Evolutionary conservation across 495 filamentous ascomycete species (phyloP), one percentile per base, ranked within the genome.

Genomic region (Neurospora tetrasperma): DNA sequence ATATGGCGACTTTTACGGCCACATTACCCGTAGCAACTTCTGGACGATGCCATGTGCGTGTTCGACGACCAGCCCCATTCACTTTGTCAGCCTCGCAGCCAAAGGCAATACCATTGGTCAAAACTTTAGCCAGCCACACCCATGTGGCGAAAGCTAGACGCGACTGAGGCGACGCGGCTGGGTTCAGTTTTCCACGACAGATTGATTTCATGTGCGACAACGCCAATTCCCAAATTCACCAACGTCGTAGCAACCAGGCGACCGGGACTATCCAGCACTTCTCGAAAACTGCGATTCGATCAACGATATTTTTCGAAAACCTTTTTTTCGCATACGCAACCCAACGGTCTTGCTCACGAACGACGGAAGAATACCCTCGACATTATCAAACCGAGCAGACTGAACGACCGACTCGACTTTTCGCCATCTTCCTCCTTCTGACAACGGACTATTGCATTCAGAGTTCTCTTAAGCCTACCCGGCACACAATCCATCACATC

Each of bases 41-140:
- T 68, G 40, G 75, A 74, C 71, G 68, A 72, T 77, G 73, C 72
- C 11, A 27, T 59, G 20, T 59, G 48, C 1, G 27, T 59, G 23
- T 59, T 31, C 48, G 11, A 59, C 23, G 2, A 59, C 23, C 23
- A 77, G 76, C 74, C 76, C 75, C 76, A 75, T 1, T 10, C 5
- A 40, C 38, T 27, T 27, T 27, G 41, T 71, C 73, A 73, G 71
- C 75, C 75, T 73, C 54, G 35, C 4, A 2, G 12, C 2, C 4
- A 43, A 18, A 18, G 16, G 27, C 9, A 7, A 59, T 14, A 20
- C 16, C 35, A 66, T 66, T 66, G 54, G 54, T 66, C 14, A 6
- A 2, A 27, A 12, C 1, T 31, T 18, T 18, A 35, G 31, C 35
- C 54, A 66, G 54, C 54, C 54, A 66, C 27, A 66, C 54, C 5